A percentile compares a stretch with the other conserved stretches of the same genome.
These are phyloP conservation scores for Sclerospora graminicola DNA, from an alignment of 352 stramenopile species.

Conservation along the genomic window DNA sequence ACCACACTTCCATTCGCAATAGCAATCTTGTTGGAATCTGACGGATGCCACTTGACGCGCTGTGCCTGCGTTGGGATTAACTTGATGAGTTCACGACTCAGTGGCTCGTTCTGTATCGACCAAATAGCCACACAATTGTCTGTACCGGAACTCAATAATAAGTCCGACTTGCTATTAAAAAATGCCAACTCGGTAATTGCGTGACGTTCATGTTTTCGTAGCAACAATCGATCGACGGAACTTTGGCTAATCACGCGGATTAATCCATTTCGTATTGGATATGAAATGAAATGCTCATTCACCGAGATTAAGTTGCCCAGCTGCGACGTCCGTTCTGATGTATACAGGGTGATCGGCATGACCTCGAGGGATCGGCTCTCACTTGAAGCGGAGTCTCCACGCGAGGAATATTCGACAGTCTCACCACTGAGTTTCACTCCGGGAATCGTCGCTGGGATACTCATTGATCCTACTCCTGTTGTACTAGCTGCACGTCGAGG, in stretches of 20 bases:
- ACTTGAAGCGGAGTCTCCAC: conserved; percentile 23
- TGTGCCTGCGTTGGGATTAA: conserved; percentile 44
- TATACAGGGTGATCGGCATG: conserved; percentile 76
- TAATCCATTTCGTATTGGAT: conserved; percentile 75
- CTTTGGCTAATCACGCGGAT: conserved; percentile 79
- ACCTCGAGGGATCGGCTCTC: conserved; percentile 67
- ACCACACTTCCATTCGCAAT: conserved; percentile 56
- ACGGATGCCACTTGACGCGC: conserved; percentile 75
- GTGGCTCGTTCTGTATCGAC: conserved; percentile 51
- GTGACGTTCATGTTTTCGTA: conserved; percentile 70
- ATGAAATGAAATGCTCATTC: conserved; percentile 81
- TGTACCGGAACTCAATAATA: conserved; percentile 54
- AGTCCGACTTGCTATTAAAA: conserved; percentile 59
- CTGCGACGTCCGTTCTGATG: conserved; percentile 61
- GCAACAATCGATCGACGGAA: conserved; percentile 57
- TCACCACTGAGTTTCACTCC: conserved; percentile 41
- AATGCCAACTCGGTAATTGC: conserved; percentile 64
- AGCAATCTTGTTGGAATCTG: conserved; percentile 61
- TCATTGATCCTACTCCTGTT: conserved; percentile 12
- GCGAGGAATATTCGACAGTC: conserved; percentile 37
- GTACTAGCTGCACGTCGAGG: conserved; percentile 21
- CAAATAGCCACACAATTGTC: conserved; percentile 72
- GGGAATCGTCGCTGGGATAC: conserved; percentile 19
- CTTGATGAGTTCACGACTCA: conserved; percentile 62
- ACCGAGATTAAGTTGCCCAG: conserved; percentile 68